phyloP scores from a whole-genome alignment of 2,329 filamentous ascomycete species.

The Rhynchosporium agropyri region DNA sequence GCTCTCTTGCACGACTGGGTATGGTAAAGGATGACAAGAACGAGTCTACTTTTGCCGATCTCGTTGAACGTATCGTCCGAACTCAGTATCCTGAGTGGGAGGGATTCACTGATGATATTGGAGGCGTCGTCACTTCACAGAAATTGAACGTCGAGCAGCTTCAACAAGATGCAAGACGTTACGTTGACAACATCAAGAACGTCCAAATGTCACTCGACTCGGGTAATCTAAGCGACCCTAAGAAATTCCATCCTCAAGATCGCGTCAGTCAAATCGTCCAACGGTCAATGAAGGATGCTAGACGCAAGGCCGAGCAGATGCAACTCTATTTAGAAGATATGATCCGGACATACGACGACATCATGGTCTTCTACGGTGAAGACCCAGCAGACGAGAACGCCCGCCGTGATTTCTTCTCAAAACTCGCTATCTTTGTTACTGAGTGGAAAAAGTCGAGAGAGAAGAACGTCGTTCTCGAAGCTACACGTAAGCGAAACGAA shows the following conservation, averaged over 20 bases:
- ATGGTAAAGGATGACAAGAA: conserved; percentile 99
- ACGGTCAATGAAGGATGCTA: conserved; percentile 92
- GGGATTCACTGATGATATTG: conserved; percentile 81
- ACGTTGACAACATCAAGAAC: conserved; percentile 93
- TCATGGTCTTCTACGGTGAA: conserved; percentile 96
- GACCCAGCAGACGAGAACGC: conserved; percentile 89
- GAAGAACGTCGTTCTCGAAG: conserved; percentile 86
- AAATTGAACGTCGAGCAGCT: conserved; percentile 97
- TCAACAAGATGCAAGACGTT: conserved; percentile 81
- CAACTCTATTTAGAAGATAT: conserved; percentile 92
- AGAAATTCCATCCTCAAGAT: conserved; percentile 97
- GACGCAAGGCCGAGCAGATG: conserved; percentile 95
- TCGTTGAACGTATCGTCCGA: conserved; percentile 94
- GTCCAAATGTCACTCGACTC: conserved; percentile 89
- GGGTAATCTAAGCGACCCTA: conserved; percentile 92
- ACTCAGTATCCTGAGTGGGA: conserved; percentile 98
- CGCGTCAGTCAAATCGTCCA: conserved; percentile 90
- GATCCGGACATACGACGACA: conserved; percentile 87
- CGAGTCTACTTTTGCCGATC: conserved; percentile 90
- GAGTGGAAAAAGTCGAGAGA: conserved; percentile 97
- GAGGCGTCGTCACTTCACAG: conserved; percentile 73
- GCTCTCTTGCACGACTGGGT: conserved; percentile 84
- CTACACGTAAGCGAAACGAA: conserved; percentile 82
- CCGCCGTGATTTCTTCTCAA: conserved; percentile 92
- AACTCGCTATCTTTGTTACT: conserved; percentile 83